Percentiles rank a stretch among this genome's conserved stretches.
Evolutionary conservation across 495 filamentous ascomycete species (phyloP).

Genomic region (Xylaria acuta): DNA sequence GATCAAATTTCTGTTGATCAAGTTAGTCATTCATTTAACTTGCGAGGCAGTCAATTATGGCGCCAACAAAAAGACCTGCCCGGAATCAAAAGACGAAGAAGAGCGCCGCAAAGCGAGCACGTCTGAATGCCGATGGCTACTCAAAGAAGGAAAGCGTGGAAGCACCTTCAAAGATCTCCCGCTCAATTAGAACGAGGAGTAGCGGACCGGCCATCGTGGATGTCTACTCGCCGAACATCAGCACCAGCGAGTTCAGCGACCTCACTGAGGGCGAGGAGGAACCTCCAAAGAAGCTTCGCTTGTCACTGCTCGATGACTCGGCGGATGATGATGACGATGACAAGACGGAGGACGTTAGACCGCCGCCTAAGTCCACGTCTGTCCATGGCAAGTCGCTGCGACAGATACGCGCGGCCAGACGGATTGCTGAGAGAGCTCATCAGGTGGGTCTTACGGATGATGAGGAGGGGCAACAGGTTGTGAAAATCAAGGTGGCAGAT

Average conservation of each 20-base stretch:
- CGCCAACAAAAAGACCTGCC: neutral
- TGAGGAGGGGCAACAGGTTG: neutral
- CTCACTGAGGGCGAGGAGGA: neutral
- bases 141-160: neutral
- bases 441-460: neutral
- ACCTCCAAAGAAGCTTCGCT: neutral
- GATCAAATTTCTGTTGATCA: neutral
- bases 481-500: neutral
- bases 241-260: slow-evolving; percentile 2
- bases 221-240: slow-evolving; percentile 5
- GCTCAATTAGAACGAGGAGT: neutral
- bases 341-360: no score
- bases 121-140: neutral
- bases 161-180: neutral
- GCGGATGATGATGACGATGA: neutral
- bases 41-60: neutral
- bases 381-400: neutral
- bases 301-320: neutral
- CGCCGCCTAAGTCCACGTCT: neutral
- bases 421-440: neutral
- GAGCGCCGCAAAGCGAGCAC: slow-evolving; percentile 1
- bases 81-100: neutral
- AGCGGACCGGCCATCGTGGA: neutral
- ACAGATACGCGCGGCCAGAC: slow-evolving; percentile 8
- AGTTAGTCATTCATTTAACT: neutral